Evolutionary conservation across 2,329 filamentous ascomycete genomes (phyloP), one percentile per base, ranked within the genome.

Genomic region (Eurotiales sp.): DNA sequence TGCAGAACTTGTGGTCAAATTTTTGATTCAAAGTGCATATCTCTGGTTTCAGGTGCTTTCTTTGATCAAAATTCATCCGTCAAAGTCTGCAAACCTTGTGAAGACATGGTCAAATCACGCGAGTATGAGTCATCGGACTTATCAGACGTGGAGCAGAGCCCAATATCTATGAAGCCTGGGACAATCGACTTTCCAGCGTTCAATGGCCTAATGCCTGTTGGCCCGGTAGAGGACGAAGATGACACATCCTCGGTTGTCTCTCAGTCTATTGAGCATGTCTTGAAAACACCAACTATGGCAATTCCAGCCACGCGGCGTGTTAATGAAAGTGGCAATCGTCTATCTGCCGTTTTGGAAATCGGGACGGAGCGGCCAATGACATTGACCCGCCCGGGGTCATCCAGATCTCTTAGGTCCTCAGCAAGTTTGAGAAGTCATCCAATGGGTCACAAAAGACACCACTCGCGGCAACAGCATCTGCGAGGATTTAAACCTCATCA

Each of bases 1-100:
- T 99, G 93, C 68, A 85, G 95, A 55, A 82, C 82, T 0, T 99
- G 93, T 65, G 93, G 93, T n/a, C 95, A 95, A 64, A 99, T 99
- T 40, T 99, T 99, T 64, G 93, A 97, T 68, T 88, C 89, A 4
- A 95, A 95, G 68, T 99, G 93, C 71, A 99, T 92, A 0, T 87
- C 87, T 4, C 84, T 92, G n/a, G 89, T 97, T 21, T 82, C 90
- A 5, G 93, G 92, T 5, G 82, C 87, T 56, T 84, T 86, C 45
- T 97, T 99, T 66, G 91, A 90, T 14, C 90, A 96, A 45, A 82
- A 85, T 43, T 88, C 90, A 6, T 88, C 84, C 12, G 77, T 99
- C 37, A 82, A 92, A 53, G 89, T 99, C 11, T 99, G 93, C 73
- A 96, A 91, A 61, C 89, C 88, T 19, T 99, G 93, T 62, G 84